phyloP scores from a whole-genome alignment of 306 rosid species.

The Cucurbita ficifolia region DNA sequence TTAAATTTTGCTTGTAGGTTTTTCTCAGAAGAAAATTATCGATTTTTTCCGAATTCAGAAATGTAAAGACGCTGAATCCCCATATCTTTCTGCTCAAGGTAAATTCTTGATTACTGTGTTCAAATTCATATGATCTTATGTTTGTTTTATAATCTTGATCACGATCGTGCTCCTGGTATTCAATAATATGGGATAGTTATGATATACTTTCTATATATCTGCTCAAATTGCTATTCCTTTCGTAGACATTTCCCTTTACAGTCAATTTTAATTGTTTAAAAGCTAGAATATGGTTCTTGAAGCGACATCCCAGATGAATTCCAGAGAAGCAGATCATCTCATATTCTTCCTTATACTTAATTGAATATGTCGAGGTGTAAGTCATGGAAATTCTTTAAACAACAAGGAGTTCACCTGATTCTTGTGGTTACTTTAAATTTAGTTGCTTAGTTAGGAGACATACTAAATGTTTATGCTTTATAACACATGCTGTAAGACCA shows the following conservation, averaged over 20 bases:
- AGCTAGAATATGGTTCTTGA: background rate
- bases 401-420: background rate
- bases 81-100: slow-evolving; percentile 35
- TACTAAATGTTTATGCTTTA: too few relatives aligned
- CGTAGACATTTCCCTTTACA: background rate
- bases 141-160: background rate
- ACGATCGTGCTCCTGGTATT: background rate
- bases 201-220: background rate
- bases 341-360: background rate
- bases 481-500: background rate
- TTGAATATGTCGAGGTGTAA: background rate
- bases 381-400: background rate
- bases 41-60: slow-evolving; percentile 64
- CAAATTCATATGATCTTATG: background rate
- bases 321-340: background rate
- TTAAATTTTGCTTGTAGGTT: slow-evolving; percentile 17
- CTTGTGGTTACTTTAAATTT: background rate
- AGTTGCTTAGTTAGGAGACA: too few relatives aligned
- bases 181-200: background rate
- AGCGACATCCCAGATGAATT: background rate
- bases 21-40: slow-evolving; percentile 53
- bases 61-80: slow-evolving; percentile 7
- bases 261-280: background rate
- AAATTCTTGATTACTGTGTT: background rate
- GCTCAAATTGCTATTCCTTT: background rate